These are phyloP conservation scores for Talaromyces liani DNA, from an alignment of 495 filamentous ascomycete species.

Conservation along the genomic window DNA sequence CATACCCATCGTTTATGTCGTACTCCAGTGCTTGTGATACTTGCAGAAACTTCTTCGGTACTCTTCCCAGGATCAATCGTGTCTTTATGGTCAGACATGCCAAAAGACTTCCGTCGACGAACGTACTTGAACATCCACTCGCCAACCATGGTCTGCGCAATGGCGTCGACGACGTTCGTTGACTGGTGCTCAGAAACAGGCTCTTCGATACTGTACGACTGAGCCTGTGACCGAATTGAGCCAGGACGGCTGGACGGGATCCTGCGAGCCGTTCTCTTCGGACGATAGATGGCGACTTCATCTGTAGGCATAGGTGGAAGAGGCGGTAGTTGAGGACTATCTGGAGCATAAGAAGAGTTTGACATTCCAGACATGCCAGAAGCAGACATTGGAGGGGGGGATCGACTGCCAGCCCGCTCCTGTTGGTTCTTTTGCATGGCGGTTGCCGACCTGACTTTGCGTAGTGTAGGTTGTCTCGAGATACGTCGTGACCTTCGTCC, in stretches of 20 bases:
- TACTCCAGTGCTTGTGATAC: conserved; percentile 49
- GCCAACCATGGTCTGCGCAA: conserved; percentile 96
- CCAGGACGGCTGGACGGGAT: conserved; percentile 16
- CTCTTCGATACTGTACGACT: conserved; percentile 30
- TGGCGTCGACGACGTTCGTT: conserved; percentile 89
- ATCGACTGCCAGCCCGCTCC: conserved; percentile 41
- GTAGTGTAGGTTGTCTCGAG: conserved; percentile 44
- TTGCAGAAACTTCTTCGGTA: conserved; percentile 43
- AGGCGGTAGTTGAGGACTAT: conserved; percentile 67
- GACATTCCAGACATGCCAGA: conserved; percentile 46
- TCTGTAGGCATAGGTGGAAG: conserved; percentile 71
- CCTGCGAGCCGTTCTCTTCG: conserved; percentile 14
- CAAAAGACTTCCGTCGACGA: conserved; percentile 84
- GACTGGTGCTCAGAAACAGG: conserved; percentile 59
- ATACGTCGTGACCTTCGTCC: conserved; percentile 26
- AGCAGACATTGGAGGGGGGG: conserved; percentile 50
- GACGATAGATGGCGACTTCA: conserved; percentile 54
- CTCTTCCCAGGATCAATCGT: conserved; percentile 43
- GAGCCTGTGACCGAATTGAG: conserved; percentile 18
- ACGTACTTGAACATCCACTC: conserved; percentile 99
- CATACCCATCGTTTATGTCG: conserved; percentile 97
- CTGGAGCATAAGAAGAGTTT: conserved; percentile 53
- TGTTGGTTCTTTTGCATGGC: conserved; percentile 49
- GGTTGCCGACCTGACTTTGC: conserved; percentile 77
- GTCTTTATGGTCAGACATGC: conserved; percentile 63